Evolutionary conservation across 2,329 filamentous ascomycete genomes (phyloP).

Genomic region (Lecanoromycetidae sp.): DNA sequence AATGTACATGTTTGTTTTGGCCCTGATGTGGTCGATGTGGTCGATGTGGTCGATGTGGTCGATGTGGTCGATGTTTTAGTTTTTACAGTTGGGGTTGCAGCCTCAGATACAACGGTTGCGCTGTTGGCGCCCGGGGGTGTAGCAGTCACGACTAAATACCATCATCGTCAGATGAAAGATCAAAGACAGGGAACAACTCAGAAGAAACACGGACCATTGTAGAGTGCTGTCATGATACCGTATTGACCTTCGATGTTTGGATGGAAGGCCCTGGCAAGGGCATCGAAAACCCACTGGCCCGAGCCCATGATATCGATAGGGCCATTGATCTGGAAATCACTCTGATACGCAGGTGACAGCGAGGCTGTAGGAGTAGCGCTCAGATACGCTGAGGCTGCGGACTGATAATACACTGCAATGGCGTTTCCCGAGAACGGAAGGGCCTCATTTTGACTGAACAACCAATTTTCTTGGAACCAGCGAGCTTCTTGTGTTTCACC

Average conservation of each 20-base stretch:
- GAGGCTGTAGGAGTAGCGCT: not conserved
- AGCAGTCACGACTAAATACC: too few species aligned
- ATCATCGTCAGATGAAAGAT: too few species aligned
- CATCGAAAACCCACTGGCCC: not conserved
- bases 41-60: too few species aligned
- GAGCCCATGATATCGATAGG: not conserved
- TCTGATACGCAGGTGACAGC: too few species aligned
- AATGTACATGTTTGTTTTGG: too few species aligned
- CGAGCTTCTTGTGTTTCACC: not conserved
- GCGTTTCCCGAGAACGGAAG: not conserved
- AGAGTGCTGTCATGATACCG: not conserved
- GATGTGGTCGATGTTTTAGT: too few species aligned
- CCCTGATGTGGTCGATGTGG: too few species aligned
- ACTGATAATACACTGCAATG: not conserved
- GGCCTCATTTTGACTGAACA: not conserved
- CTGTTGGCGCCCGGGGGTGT: too few species aligned
- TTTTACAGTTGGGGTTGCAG: too few species aligned
- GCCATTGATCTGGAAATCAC: not conserved
- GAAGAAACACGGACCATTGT: too few species aligned
- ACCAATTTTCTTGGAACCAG: not conserved
- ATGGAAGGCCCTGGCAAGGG: not conserved
- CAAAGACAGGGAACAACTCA: too few species aligned
- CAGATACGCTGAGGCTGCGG: not conserved
- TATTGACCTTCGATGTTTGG: not conserved
- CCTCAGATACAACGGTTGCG: too few species aligned